phyloP scores from a whole-genome alignment of 805 yeast species.

The Barnettozyma salicaria region DNA sequence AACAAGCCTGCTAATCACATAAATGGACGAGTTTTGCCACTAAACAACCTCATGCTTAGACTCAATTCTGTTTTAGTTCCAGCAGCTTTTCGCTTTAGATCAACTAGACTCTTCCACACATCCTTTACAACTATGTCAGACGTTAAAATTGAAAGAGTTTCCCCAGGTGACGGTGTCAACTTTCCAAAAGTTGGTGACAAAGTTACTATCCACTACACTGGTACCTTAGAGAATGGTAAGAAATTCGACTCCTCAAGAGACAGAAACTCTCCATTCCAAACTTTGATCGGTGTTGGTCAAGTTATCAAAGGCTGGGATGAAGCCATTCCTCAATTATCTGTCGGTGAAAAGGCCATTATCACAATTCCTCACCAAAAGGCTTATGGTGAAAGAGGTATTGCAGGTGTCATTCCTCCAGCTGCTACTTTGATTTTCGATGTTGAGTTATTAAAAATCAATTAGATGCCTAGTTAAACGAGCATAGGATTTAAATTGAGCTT shows the following conservation, averaged over 20 bases:
- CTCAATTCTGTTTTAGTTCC: neutral
- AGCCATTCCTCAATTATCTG: conserved; percentile 85
- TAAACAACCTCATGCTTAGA: neutral
- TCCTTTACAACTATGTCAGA: conserved; percentile 24
- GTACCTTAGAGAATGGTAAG: conserved; percentile 92
- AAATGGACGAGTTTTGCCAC: too few species aligned
- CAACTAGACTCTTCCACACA: conserved; percentile 18
- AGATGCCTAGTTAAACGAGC: conserved; percentile 4
- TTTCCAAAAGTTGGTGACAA: conserved; percentile 85
- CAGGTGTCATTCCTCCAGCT: conserved; percentile 94
- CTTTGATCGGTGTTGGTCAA: conserved; percentile 91
- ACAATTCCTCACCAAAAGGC: conserved; percentile 93
- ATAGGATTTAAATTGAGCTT: neutral
- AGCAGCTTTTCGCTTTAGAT: neutral
- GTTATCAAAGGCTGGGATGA: conserved; percentile 97
- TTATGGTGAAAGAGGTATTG: conserved; percentile 92
- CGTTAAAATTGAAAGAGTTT: conserved; percentile 26
- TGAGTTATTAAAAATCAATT: conserved; percentile 51
- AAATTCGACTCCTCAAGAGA: conserved; percentile 93
- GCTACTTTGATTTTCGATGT: conserved; percentile 88
- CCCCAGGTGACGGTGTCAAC: conserved; percentile 68
- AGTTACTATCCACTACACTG: conserved; percentile 93
- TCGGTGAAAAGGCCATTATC: conserved; percentile 89
- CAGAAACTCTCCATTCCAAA: conserved; percentile 93
- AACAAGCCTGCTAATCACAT: too few species aligned